Percentiles rank a stretch among this genome's conserved stretches.
These are phyloP conservation scores for Salvia splendens DNA, from an alignment of 257 asterid genomes.

Conservation along the genomic window DNA sequence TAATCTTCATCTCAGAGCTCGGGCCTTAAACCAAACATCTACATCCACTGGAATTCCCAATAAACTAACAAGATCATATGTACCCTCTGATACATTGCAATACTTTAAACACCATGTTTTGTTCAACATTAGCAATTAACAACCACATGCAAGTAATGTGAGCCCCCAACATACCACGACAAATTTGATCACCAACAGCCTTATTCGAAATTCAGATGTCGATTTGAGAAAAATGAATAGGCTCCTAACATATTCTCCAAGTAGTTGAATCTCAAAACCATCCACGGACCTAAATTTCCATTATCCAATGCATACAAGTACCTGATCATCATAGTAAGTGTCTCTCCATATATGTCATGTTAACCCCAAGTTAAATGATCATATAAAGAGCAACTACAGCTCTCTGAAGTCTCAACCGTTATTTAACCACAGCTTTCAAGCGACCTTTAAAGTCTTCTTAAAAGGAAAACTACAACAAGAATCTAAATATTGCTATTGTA, in stretches of 20 bases:
- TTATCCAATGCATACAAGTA: neutral
- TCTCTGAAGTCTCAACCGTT: constrained; percentile 30
- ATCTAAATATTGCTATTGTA: constrained; percentile 34
- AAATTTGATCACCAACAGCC: constrained; percentile 18
- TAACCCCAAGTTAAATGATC: constrained; percentile 17
- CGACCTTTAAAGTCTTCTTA: constrained; percentile 29
- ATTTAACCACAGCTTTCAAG: constrained; percentile 33
- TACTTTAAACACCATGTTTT: constrained; percentile 9
- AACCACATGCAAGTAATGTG: constrained; percentile 14
- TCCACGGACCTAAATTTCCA: constrained; percentile 7
- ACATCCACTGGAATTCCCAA: neutral
- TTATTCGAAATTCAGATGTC: constrained; percentile 15
- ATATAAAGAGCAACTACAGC: constrained; percentile 28
- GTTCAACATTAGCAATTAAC: neutral
- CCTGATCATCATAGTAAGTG: neutral
- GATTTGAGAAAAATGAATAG: constrained; percentile 8
- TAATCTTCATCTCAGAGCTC: neutral
- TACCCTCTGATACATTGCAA: constrained; percentile 8
- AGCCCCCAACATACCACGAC: constrained; percentile 17
- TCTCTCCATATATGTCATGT: constrained; percentile 9
- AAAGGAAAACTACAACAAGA: constrained; percentile 27
- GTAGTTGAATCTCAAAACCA: constrained; percentile 13
- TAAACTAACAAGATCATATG: neutral
- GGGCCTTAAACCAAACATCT: neutral
- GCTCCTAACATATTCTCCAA: constrained; percentile 15